A percentile compares a stretch with the other conserved stretches of the same genome.
Evolutionary conservation across 202 grass and related monocot genomes (phyloP).

Genomic region (Elaeis oleifera): DNA sequence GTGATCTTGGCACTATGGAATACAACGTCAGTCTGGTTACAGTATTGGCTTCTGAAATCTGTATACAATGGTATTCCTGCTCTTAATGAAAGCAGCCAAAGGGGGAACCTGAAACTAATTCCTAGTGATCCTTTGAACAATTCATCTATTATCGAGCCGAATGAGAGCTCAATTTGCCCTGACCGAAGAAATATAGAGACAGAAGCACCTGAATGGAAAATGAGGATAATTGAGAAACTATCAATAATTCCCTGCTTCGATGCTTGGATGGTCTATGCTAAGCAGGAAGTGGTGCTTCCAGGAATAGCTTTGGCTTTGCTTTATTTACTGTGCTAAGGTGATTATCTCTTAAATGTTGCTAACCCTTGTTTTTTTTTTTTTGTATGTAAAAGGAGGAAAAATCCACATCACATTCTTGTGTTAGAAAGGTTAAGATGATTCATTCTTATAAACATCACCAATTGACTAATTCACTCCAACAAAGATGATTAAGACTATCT

Average conservation of each 20-base stretch:
- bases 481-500: too few relatives aligned
- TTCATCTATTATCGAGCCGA: conserved; percentile 11
- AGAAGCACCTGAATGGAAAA: conserved; percentile 25
- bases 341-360: not conserved
- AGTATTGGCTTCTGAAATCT: conserved; percentile 79
- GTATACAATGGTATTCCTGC: conserved; percentile 60
- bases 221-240: conserved; percentile 28
- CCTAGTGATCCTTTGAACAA: conserved; percentile 8
- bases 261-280: conserved; percentile 56
- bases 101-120: conserved; percentile 12
- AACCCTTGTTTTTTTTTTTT: not conserved
- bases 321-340: conserved; percentile 71
- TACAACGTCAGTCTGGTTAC: conserved; percentile 39
- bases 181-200: conserved; percentile 5
- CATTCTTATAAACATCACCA: too few relatives aligned
- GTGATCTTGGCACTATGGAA: conserved; percentile 56
- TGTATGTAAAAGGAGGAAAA: too few relatives aligned
- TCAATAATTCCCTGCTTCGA: conserved; percentile 61
- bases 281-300: conserved; percentile 75
- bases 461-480: too few relatives aligned
- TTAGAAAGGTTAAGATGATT: not conserved
- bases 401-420: not conserved
- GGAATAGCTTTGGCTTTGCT: conserved; percentile 72
- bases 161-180: conserved; percentile 8
- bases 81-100: conserved; percentile 35